Conservation (phyloP, 805 yeast species). For the Lipomyces chichibuensis region DNA sequence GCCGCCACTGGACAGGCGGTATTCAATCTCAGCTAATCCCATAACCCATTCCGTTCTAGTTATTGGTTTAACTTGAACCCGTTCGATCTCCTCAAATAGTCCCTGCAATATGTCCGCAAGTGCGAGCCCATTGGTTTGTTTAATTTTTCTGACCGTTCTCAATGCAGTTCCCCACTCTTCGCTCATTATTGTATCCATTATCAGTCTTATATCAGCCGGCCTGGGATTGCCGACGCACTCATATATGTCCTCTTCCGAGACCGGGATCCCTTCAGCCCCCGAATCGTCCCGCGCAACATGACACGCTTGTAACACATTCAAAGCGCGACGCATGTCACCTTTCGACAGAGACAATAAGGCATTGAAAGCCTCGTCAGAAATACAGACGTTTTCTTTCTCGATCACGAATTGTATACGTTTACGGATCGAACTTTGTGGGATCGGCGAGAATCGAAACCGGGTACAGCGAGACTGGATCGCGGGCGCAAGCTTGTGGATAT, state of each 20-base stretch:
- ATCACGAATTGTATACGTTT: conserved; percentile 71
- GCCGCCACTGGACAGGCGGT: conserved; percentile 89
- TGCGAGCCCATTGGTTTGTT: conserved; percentile 81
- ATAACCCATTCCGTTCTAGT: conserved; percentile 67
- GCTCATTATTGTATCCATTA: conserved; percentile 73
- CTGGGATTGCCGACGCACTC: conserved; percentile 96
- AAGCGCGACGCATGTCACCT: conserved; percentile 96
- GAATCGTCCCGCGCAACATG: conserved; percentile 59
- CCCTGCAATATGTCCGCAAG: conserved; percentile 81
- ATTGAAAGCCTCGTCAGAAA: conserved; percentile 60
- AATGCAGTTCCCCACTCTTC: conserved; percentile 87
- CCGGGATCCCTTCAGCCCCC: conserved; percentile 50
- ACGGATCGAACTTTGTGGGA: conserved; percentile 66
- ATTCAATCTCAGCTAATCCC: conserved; percentile 85
- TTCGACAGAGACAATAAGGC: conserved; percentile 73
- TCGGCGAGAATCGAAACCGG: conserved; percentile 87
- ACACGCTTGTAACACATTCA: conserved; percentile 93
- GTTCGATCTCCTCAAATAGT: conserved; percentile 68
- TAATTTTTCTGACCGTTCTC: conserved; percentile 64
- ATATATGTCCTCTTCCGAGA: conserved; percentile 76
- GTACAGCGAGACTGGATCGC: conserved; percentile 95
- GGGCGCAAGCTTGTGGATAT: conserved; percentile 93
- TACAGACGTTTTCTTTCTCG: conserved; percentile 62
- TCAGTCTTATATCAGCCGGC: conserved; percentile 77
- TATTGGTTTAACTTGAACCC: conserved; percentile 63